Evolutionary conservation across 169 alveolate species (phyloP), one percentile per base, ranked within the genome.

Genomic region (Prorocentrum cordatum): DNA sequence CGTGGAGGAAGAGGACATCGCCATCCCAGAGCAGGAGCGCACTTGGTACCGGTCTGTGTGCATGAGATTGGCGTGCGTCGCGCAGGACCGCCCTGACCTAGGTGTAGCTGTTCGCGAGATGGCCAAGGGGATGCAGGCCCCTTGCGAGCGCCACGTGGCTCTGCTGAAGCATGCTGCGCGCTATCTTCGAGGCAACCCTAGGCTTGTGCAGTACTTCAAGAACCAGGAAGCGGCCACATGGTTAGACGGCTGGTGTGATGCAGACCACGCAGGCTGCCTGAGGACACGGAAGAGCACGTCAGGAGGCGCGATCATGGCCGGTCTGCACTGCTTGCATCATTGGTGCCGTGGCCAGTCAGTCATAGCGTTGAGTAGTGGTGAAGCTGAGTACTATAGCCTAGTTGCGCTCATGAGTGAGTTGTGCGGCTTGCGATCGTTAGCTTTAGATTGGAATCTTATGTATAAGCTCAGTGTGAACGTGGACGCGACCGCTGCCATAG

Each of bases 11-110:
- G 50, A 62, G 1, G 83, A 71, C n/a, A n/a, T n/a, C n/a, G 29
- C 58, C 2, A 7, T 73, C 7, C 2, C n/a, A 22, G 18, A 31
- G 0, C 71, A 73, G 2, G 45, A 35, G 22, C 36, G 38, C 3
- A 12, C 71, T 5, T 12, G 66, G 71, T 73, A 73, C 45, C 47
- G 85, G n/a, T 73, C 85, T 0, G 85, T 36, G 66, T 35, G 85
- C 45, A 32, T 32, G 71, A 18, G 85, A 2, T 6, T 73, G 59
- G 58, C 68, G 6, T 47, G 27, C 26, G 39, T 71, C 0, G 26
- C 67, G 0, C 83, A 42, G 16, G 83, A 71, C 31, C 42, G 83
- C 2, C 83, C 83, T 0, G 84, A 72, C 9, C 47, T 64, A 0
- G 47, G 32, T n/a, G 73, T 64, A 31, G 33, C 32, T 32, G 73